Evolutionary conservation across 2,329 filamentous ascomycete species (phyloP), one percentile per base, ranked within the genome.

Genomic region (Pseudogymnoascus pannorum): DNA sequence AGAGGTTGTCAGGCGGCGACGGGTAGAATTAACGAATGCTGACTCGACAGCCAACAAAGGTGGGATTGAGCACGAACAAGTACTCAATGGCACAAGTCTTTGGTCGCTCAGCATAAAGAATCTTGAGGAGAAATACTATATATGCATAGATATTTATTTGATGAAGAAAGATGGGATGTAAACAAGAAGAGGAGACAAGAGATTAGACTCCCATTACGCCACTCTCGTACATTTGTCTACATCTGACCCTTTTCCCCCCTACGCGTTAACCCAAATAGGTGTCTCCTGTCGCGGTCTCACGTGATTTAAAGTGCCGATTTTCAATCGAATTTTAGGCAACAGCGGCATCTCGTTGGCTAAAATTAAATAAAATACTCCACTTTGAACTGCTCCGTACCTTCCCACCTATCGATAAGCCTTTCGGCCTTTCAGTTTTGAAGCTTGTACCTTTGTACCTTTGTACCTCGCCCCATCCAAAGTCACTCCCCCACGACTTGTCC

Each of bases 231-330:
- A 54, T 16, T 54, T 54, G 44, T n/a, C 44, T 54, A 54, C 44
- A 54, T 31, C n/a, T 16, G 44, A 26, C 44, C 44, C 44, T 18
- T 54, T 54, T 54, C 44, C 44, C 44, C 44, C 44, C 44, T 54
- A 54, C 44, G 44, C 44, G 44, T 54, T 54, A 54, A 54, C 44
- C 44, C 44, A 54, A 54, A 54, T 54, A 54, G 44, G 44, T 31
- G 24, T 16, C 44, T 31, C 44, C 44, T 54, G 24, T 11, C 44
- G 44, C 44, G 44, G 44, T 54, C 44, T 54, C 44, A 54, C 44
- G 44, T 54, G 44, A 54, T 12, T 20, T 54, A 54, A 31, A 54
- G 9, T 54, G 4, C n/a, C 26, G 18, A 11, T 54, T 54, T 54
- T 31, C 24, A 54, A 8, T 54, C 9, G 24, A 54, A 54, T 54